phyloP scores from a whole-genome alignment of 441 rosid species.

The Oxalis stricta region DNA sequence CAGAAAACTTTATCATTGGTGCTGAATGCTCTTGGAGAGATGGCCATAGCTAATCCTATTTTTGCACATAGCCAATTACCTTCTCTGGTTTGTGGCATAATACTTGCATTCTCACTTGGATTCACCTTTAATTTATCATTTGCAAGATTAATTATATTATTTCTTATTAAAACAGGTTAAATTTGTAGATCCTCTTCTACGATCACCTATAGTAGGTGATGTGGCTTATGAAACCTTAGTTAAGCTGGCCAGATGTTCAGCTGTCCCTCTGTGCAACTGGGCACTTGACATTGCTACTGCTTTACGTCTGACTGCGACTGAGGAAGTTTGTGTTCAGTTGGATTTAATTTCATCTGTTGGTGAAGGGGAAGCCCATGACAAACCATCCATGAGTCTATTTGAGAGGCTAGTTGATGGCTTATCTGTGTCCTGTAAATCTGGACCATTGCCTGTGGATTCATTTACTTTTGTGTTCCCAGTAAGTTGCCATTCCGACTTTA shows the following conservation, averaged over 20 bases:
- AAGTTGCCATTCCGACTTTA: constrained; percentile 15
- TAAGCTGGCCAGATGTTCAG: constrained; percentile 79
- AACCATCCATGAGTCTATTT: constrained; percentile 52
- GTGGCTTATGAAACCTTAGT: constrained; percentile 77
- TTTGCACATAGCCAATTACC: constrained; percentile 96
- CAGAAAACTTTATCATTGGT: constrained; percentile 58
- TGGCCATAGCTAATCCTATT: constrained; percentile 79
- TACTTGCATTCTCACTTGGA: not conserved
- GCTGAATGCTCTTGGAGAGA: constrained; percentile 83
- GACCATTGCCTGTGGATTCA: constrained; percentile 94
- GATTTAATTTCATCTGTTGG: constrained; percentile 35
- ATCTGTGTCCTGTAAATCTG: constrained; percentile 71
- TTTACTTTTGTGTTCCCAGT: constrained; percentile 92
- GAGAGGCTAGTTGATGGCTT: constrained; percentile 70
- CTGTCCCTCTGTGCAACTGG: constrained; percentile 84
- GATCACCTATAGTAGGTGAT: constrained; percentile 70
- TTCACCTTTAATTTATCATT: not conserved
- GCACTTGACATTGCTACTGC: constrained; percentile 95
- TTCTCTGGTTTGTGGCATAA: constrained; percentile 51
- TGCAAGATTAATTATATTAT: constrained; percentile 4
- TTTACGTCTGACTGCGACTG: constrained; percentile 57
- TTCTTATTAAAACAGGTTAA: constrained; percentile 42
- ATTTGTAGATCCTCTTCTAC: constrained; percentile 79
- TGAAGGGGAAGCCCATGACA: constrained; percentile 40
- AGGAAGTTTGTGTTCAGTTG: constrained; percentile 39